Evolutionary conservation across 805 yeast genomes (phyloP), one percentile per base, ranked within the genome.

Genomic region (Priceomyces carsonii): DNA sequence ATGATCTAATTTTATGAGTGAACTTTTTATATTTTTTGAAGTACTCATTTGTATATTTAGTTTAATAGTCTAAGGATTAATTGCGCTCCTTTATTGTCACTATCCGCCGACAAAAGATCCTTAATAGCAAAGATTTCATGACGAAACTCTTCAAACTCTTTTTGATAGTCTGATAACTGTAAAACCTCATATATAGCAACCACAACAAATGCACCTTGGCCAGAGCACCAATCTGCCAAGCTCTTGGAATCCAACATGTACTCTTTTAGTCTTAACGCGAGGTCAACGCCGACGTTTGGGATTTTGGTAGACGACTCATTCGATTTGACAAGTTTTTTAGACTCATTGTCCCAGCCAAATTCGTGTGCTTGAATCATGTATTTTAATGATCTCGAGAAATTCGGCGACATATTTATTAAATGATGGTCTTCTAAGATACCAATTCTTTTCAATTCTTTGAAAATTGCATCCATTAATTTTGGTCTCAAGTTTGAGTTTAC

Each of bases 291-390:
- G 12, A 59, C 55, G 66, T 60, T 35, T 63, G 80, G 55, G 66
- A 70, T 42, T 59, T 63, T 33, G 50, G 39, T 38, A 23, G 34
- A 41, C 2, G 44, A 63, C 8, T 65, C 71, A 28, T 71, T 47
- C 5, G 47, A 38, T 51, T 72, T 31, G 71, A 63, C 51, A 61
- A 71, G 60, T 71, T 79, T 47, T 70, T 77, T 61, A 25, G 55
- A 29, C 19, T 57, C 70, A 38, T 48, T 55, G 48, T 80, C 78
- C 52, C 72, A 75, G 52, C 82, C 80, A 84, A 88, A 87, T 54
- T 80, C 86, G 50, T 90, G 90, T 42, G 90, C 91, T 61, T 85
- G 95, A 45, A 88, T 83, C 50, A 88, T 66, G 0, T 87, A 67
- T 58, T 86, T 82, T 44, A 88, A 62, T 33, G 84, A 67, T 67